phyloP scores from a whole-genome alignment of 352 stramenopile species.

The Phytophthora megakarya region DNA sequence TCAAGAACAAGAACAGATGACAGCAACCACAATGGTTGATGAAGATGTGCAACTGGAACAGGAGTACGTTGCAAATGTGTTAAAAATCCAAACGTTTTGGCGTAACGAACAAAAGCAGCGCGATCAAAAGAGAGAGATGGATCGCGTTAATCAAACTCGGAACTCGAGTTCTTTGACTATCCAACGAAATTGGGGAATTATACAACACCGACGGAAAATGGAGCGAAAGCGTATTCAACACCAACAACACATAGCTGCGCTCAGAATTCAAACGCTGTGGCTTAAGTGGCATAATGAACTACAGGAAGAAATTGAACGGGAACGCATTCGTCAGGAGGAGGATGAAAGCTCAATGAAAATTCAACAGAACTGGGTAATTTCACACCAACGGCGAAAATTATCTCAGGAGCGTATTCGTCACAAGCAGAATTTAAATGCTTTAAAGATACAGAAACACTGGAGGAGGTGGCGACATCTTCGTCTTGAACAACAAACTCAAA shows the following conservation, averaged over 20 bases:
- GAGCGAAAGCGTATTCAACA: constrained; percentile 27
- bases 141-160: constrained; percentile 15
- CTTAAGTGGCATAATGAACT: constrained; percentile 31
- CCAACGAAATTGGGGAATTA: constrained; percentile 23
- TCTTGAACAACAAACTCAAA: constrained; percentile 2
- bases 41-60: constrained; percentile 18
- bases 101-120: constrained; percentile 8
- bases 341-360: constrained; percentile 35
- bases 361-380: constrained; percentile 26
- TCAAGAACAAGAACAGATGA: constrained; percentile 3
- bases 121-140: constrained; percentile 1
- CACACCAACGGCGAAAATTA: constrained; percentile 27
- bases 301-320: constrained; percentile 29
- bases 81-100: constrained; percentile 28
- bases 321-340: constrained; percentile 33
- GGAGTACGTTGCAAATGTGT: neutral
- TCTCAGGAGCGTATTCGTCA: constrained; percentile 21
- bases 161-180: constrained; percentile 28
- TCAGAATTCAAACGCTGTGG: constrained; percentile 35
- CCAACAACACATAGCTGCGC: constrained; percentile 26
- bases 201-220: constrained; percentile 28
- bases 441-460: constrained; percentile 43
- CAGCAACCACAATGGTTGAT: neutral
- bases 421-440: constrained; percentile 25
- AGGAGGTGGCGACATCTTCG: constrained; percentile 15